Conservation (phyloP, 768 basidiomycete species). For the Kwoniella europaea region DNA sequence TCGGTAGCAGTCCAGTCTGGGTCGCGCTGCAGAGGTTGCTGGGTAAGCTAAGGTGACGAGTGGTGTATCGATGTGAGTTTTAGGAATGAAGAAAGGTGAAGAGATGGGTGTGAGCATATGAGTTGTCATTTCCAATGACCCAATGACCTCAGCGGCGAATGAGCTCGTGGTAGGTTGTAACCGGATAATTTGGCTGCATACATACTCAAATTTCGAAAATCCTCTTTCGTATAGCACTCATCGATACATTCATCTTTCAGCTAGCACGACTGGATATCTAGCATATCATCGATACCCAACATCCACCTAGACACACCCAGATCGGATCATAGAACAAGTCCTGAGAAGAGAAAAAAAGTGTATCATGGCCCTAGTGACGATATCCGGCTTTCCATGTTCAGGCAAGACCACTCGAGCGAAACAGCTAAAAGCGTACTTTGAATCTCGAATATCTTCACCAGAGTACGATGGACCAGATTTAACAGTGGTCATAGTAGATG, state of each 20-base stretch:
- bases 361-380: conserved; percentile 88
- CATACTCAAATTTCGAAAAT: neutral
- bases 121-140: too few species aligned
- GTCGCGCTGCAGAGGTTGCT: neutral
- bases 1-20: neutral
- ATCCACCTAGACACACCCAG: neutral
- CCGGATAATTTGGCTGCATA: neutral
- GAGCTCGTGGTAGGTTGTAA: neutral
- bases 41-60: neutral
- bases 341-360: neutral
- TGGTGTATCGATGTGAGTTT: neutral
- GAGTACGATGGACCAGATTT: conserved; percentile 65
- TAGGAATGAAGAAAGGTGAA: neutral
- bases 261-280: neutral
- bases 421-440: conserved; percentile 69
- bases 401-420: conserved; percentile 79
- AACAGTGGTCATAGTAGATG: conserved; percentile 68
- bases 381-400: conserved; percentile 83
- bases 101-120: neutral
- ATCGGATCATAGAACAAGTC: neutral
- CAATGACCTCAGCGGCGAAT: conserved; percentile 16
- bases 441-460: conserved; percentile 63
- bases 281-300: neutral
- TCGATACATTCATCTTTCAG: neutral
- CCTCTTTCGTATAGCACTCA: neutral